phyloP scores from a whole-genome alignment of 768 basidiomycete genomes.

The Termitomyces eurrhizus region DNA sequence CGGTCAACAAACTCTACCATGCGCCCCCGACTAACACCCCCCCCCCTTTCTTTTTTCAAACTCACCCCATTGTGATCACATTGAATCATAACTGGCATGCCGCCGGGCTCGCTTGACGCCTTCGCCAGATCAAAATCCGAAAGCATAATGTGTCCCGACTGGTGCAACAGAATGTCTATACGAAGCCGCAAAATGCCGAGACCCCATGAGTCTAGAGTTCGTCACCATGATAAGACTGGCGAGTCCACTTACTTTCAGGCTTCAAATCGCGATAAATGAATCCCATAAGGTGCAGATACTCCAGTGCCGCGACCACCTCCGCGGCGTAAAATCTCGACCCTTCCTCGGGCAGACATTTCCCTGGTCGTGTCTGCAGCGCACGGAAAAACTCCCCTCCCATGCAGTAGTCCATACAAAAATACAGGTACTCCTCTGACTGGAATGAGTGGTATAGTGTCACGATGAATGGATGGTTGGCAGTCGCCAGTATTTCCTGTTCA shows the following conservation, averaged over 20 bases:
- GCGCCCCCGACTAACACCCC: neutral
- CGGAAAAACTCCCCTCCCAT: slow-evolving; percentile 99
- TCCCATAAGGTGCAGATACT: slow-evolving; percentile 98
- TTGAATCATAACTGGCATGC: slow-evolving; percentile 84
- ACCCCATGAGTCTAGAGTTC: slow-evolving; percentile 5
- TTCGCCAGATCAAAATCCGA: slow-evolving; percentile 99
- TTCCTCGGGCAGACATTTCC: slow-evolving; percentile 95
- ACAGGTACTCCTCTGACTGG: slow-evolving; percentile 96
- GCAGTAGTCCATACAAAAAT: slow-evolving; percentile 99
- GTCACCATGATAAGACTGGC: slow-evolving; percentile 5
- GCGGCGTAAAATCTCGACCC: slow-evolving; percentile 97
- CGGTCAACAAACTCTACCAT: slow-evolving; percentile 9
- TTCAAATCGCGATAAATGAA: slow-evolving; percentile 99
- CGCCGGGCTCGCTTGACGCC: slow-evolving; percentile 82
- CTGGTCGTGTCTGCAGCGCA: slow-evolving; percentile 90
- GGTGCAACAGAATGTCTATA: slow-evolving; percentile 93
- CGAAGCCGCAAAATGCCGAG: slow-evolving; percentile 1
- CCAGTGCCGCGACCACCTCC: slow-evolving; percentile 95
- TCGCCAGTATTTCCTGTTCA: slow-evolving; percentile 98
- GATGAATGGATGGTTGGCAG: slow-evolving; percentile 99
- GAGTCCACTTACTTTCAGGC: slow-evolving; percentile 84
- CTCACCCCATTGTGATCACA: slow-evolving; percentile 87
- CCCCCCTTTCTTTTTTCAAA: slow-evolving; percentile 10
- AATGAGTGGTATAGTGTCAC: slow-evolving; percentile 99
- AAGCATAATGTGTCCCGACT: slow-evolving; percentile 98